Evolutionary conservation across 202 grass and related monocot species (phyloP), one percentile per base, ranked within the genome.

Genomic region (Schoenoplectus tabernaemontani): DNA sequence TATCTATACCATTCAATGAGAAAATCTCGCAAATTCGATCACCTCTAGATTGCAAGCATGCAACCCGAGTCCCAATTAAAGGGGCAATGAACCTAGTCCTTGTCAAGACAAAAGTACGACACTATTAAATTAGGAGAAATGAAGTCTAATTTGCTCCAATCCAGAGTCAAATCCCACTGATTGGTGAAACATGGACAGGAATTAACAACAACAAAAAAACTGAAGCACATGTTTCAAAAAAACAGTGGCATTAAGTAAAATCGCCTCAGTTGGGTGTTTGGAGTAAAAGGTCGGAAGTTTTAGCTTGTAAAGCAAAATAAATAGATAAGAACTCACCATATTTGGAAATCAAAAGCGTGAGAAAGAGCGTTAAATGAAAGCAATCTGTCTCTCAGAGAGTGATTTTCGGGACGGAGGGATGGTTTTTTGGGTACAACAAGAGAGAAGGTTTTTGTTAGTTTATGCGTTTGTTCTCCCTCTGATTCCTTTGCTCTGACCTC

Each of bases 341-440:
- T 64, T 44, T 79, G 75, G 68, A 71, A 71, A 71, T 48, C 3
- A 36, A 80, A 69, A 85, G 69, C 78, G 78, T 83, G 8, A 39
- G 38, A 79, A 48, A 34, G 34, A 57, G 57, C 56, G 61, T n/a
- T 68, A 32, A 61, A 78, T 59, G 62, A 63, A 57, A 63, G 38
- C 65, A 54, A 80, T 48, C 26, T 28, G 57, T 60, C 71, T 82
- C 67, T n/a, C n/a, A 79, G 57, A 88, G 77, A 61, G 76, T 50
- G 65, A 43, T 62, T 70, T 47, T 82, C 48, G 90, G 88, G 83
- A 84, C 85, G 16, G 50, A 86, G n/a, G n/a, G n/a, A n/a, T 50
- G 22, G 32, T 36, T 39, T 82, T 23, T 16, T 24, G 61, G 36
- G 64, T n/a, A n/a, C n/a, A n/a, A n/a, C n/a, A n/a, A n/a, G n/a